A percentile compares a stretch with the other conserved stretches of the same genome.
phyloP scores from a whole-genome alignment of 345 rosid species.

The Fremontodendron californicum region DNA sequence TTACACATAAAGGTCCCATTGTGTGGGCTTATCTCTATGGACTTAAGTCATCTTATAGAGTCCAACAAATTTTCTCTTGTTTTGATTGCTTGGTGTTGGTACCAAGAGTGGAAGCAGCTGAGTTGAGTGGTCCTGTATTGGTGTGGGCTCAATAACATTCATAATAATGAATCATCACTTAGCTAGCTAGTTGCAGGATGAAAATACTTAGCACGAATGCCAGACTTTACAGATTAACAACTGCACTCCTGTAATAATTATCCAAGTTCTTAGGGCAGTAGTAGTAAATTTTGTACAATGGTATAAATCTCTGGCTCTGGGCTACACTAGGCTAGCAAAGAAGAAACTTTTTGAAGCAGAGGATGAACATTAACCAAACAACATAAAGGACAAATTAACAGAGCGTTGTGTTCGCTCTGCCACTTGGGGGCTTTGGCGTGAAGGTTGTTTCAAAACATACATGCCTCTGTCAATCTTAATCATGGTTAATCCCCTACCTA shows the following conservation, averaged over 20 bases:
- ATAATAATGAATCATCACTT: neutral
- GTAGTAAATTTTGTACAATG: too few relatives aligned
- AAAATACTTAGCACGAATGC: neutral
- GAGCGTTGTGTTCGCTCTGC: neutral
- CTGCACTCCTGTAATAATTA: neutral
- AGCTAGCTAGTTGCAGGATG: neutral
- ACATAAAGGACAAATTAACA: neutral
- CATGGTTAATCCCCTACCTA: too few relatives aligned
- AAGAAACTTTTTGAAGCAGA: neutral
- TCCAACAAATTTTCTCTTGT: neutral
- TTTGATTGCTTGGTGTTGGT: neutral
- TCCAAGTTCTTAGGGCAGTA: neutral
- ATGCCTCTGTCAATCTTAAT: too few relatives aligned
- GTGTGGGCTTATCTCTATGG: too few relatives aligned
- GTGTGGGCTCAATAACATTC: neutral
- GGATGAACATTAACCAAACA: neutral
- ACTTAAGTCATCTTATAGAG: too few relatives aligned
- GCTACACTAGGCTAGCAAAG: neutral
- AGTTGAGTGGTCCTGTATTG: neutral
- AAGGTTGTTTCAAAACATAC: neutral
- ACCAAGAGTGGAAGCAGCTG: neutral
- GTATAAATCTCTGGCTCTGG: neutral
- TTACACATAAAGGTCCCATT: too few relatives aligned
- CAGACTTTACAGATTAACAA: neutral
- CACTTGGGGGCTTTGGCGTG: neutral